Base-by-base conservation (phyloP, 2,329 filamentous ascomycete genomes). In the Pseudopyrenochaeta lycopersici region DNA sequence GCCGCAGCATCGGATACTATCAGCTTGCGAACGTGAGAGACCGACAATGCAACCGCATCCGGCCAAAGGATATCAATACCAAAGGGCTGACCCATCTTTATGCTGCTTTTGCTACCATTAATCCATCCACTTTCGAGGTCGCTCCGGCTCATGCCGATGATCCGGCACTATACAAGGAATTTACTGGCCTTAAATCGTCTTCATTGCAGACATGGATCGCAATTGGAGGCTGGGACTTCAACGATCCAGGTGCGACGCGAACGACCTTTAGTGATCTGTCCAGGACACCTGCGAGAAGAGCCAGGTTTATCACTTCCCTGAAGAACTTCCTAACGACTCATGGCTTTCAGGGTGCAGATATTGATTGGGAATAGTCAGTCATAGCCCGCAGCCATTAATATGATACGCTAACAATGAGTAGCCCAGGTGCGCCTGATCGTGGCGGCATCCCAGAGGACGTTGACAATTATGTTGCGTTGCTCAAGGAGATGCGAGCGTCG, bases 211-310 rank as follows among this genome's bases (percentile, higher is more conserved):
- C 74, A 0, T 76, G 67, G 60, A 68, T 82, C 14, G 69, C 75
- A 1, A 52, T 82, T 3, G 79, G 79, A 4, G 79, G 80, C 1
- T 81, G 76, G 72, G 63, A 71, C 2, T 77, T 80, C 54, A 77
- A 70, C 46, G 77, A 81, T 39, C 66, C 69, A 15, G 64, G 66
- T 0, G 67, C 65, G 12, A 59, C 65, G 50, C 62, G 43, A 46
- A 73, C 49, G 51, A 64, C 46, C 38, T 76, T 11, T 14, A 51
- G 49, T n/a, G 63, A 76, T 39, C 70, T 80, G 54, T 68, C 61
- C 2, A 54, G 39, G 1, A 67, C 56, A 2, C 9, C 58, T 1
- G 48, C 42, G 3, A 72, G 67, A 18, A 60, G 71, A 9, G 45
- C 49, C 0, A 60, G 52, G 1, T 83, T 82, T 54, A 71, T 79